phyloP scores from a whole-genome alignment of 1,284 basidiomycete genomes.

The Trichosporon faecale region DNA sequence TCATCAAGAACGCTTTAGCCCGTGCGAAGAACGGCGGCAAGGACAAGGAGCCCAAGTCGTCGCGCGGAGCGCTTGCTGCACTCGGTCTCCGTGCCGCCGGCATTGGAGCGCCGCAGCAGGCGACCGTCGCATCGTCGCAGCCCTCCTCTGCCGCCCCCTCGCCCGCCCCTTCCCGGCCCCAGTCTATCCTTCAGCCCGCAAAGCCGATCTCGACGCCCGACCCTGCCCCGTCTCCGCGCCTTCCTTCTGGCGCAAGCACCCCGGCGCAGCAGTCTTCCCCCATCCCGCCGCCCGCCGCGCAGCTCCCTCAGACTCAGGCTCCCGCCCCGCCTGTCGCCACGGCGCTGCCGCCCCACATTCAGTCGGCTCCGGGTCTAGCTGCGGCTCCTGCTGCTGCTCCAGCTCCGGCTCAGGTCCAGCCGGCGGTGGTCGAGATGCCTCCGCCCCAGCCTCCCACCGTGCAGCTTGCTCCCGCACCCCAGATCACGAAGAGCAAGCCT shows the following conservation, averaged over 20 bases:
- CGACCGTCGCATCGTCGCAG: neutral
- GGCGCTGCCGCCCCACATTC: neutral
- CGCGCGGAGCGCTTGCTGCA: constrained; percentile 39
- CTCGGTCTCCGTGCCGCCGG: constrained; percentile 39
- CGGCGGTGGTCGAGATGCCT: neutral
- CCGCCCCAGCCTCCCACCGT: neutral
- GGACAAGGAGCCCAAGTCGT: constrained; percentile 18
- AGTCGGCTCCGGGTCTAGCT: neutral
- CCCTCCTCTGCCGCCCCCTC: neutral
- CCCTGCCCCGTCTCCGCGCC: neutral
- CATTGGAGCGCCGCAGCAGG: constrained; percentile 25
- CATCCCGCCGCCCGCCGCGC: neutral
- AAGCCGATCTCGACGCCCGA: constrained; percentile 25
- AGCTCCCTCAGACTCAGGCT: neutral
- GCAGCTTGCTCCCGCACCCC: constrained; percentile 3
- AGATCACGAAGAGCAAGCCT: neutral
- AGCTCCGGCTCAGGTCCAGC: neutral
- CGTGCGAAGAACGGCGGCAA: neutral
- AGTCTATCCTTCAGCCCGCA: constrained; percentile 31
- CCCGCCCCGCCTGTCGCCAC: neutral
- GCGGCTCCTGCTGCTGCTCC: neutral
- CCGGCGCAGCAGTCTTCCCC: neutral
- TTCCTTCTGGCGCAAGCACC: constrained; percentile 23
- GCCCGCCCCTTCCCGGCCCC: neutral
- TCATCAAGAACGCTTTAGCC: constrained; percentile 22